phyloP scores from a whole-genome alignment of 805 yeast genomes.

The Wickerhamomyces canadensis region DNA sequence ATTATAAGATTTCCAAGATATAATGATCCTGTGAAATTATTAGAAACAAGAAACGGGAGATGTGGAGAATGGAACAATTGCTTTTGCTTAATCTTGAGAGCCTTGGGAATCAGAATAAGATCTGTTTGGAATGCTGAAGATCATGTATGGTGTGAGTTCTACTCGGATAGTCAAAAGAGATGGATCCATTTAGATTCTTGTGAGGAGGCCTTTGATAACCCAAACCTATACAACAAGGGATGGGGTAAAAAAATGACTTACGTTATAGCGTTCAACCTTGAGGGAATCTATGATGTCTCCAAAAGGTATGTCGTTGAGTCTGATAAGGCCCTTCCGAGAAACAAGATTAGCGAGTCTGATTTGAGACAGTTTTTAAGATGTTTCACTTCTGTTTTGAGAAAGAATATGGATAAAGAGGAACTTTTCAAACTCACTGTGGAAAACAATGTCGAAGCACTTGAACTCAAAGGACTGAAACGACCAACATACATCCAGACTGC shows the following conservation, averaged over 20 bases:
- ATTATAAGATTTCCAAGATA: conserved; percentile 68
- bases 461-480: conserved; percentile 15
- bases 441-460: conserved; percentile 32
- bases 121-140: conserved; percentile 89
- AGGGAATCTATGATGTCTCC: conserved; percentile 66
- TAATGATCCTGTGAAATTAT: conserved; percentile 56
- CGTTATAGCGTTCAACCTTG: conserved; percentile 60
- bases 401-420: conserved; percentile 27
- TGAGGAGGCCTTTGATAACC: conserved; percentile 81
- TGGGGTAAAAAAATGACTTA: conserved; percentile 96
- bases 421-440: conserved; percentile 31
- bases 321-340: conserved; percentile 41
- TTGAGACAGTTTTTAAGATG: conserved; percentile 30
- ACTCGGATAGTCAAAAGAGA: conserved; percentile 47
- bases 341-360: conserved; percentile 35
- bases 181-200: conserved; percentile 93
- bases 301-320: conserved; percentile 51
- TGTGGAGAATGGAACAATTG: conserved; percentile 97
- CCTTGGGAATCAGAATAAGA: conserved; percentile 60
- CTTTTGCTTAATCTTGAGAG: conserved; percentile 62
- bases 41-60: conserved; percentile 65
- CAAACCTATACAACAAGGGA: conserved; percentile 67
- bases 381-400: conserved; percentile 33
- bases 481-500: conserved; percentile 6
- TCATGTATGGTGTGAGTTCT: conserved; percentile 95